These are phyloP conservation scores for Solanum tarapatanum DNA, from an alignment of 257 asterid species.

Conservation along the genomic window DNA sequence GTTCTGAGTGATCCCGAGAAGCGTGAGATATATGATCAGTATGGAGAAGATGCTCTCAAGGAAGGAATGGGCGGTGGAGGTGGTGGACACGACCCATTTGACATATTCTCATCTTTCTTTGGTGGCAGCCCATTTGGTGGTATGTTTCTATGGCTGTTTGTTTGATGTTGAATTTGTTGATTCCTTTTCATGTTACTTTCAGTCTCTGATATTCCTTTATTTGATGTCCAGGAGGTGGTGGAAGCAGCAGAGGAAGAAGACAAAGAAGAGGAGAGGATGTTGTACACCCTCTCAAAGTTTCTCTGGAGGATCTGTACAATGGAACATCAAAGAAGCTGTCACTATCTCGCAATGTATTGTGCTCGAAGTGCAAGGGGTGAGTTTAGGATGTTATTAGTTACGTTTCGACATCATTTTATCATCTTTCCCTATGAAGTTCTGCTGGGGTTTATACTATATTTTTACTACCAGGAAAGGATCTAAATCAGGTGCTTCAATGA, in stretches of 20 bases:
- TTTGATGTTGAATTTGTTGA: neutral
- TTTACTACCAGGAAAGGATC: constrained; percentile 6
- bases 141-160: neutral
- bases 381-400: neutral
- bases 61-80: constrained; percentile 25
- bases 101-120: constrained; percentile 19
- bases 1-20: constrained; percentile 19
- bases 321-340: constrained; percentile 18
- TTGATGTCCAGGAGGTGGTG: constrained; percentile 3
- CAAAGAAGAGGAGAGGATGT: constrained; percentile 16
- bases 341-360: constrained; percentile 11
- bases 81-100: constrained; percentile 23
- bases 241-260: constrained; percentile 10
- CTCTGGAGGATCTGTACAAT: constrained; percentile 13
- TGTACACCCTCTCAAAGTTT: constrained; percentile 14
- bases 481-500: constrained; percentile 13
- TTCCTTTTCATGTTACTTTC: neutral
- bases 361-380: constrained; percentile 16
- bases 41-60: constrained; percentile 22
- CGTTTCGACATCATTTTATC: neutral
- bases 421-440: neutral
- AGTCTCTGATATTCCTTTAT: neutral
- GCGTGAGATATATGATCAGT: constrained; percentile 21
- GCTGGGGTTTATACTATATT: neutral
- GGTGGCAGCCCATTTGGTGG: constrained; percentile 23